phyloP scores from a whole-genome alignment of 495 filamentous ascomycete genomes.

The Xylaria grammica region DNA sequence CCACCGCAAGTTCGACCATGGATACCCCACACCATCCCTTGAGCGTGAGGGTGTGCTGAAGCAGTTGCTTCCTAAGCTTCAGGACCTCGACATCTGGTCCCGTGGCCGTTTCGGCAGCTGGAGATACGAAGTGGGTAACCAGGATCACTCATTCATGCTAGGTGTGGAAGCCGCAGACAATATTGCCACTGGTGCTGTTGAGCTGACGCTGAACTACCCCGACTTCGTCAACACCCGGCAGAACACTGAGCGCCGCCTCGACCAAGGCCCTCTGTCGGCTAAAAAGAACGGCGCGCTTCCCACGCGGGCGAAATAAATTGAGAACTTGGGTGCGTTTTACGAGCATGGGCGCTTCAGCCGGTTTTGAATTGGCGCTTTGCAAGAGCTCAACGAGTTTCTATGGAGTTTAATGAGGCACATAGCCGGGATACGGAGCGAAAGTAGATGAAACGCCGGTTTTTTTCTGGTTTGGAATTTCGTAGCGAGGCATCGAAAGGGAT shows the following conservation, averaged over 20 bases:
- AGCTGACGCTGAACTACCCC: slow-evolving; percentile 97
- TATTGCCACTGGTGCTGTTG: slow-evolving; percentile 91
- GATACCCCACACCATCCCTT: slow-evolving; percentile 93
- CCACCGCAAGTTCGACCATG: slow-evolving; percentile 98
- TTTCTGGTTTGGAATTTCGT: slow-evolving; percentile 19
- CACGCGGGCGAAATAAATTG: slow-evolving; percentile 38
- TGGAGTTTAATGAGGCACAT: slow-evolving; percentile 19
- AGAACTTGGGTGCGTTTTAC: slow-evolving; percentile 11
- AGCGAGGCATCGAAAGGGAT: slow-evolving; percentile 12
- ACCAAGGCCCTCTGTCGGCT: slow-evolving; percentile 62
- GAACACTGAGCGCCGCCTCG: slow-evolving; percentile 87
- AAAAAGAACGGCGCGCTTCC: slow-evolving; percentile 33
- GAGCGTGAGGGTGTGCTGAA: slow-evolving; percentile 95
- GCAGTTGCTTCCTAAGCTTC: slow-evolving; percentile 88
- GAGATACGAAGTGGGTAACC: slow-evolving; percentile 94
- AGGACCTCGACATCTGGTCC: slow-evolving; percentile 89
- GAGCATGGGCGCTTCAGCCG: slow-evolving; percentile 10
- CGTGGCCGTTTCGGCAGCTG: slow-evolving; percentile 98
- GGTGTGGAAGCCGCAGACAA: slow-evolving; percentile 96
- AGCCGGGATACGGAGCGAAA: slow-evolving; percentile 5
- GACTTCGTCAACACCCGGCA: slow-evolving; percentile 94
- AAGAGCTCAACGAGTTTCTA: slow-evolving; percentile 2
- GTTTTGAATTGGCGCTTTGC: slow-evolving; percentile 4
- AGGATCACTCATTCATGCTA: slow-evolving; percentile 98
- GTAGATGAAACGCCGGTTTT: slow-evolving; percentile 16